Conservation (phyloP, 2,329 filamentous ascomycete species). For the Alternaria solani region DNA sequence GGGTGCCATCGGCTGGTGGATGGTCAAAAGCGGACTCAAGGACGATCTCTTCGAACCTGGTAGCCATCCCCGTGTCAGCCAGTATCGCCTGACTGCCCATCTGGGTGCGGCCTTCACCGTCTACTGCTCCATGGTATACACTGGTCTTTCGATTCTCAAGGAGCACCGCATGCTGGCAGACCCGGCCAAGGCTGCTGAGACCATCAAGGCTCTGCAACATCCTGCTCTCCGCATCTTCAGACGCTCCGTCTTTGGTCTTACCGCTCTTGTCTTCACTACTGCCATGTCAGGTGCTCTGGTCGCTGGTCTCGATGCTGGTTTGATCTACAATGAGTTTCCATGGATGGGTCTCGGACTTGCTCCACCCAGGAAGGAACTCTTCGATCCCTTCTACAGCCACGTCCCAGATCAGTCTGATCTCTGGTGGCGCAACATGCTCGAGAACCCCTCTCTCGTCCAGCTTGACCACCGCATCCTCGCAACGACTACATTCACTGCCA, state of each 20-base stretch:
- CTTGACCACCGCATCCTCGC: conserved; percentile 94
- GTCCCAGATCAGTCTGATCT: conserved; percentile 80
- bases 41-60: conserved; percentile 94
- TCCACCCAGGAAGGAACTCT: conserved; percentile 83
- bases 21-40: conserved; percentile 96
- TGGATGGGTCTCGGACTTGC: conserved; percentile 87
- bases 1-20: conserved; percentile 98
- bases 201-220: conserved; percentile 67
- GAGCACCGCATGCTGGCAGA: conserved; percentile 74
- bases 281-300: conserved; percentile 94
- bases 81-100: conserved; percentile 91
- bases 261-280: conserved; percentile 82
- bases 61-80: conserved; percentile 88
- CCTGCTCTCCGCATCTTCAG: conserved; percentile 78
- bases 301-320: conserved; percentile 90
- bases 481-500: conserved; percentile 82
- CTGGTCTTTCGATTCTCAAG: conserved; percentile 84
- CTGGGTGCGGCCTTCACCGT: conserved; percentile 89
- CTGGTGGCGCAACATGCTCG: conserved; percentile 96
- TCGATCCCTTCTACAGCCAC: conserved; percentile 84
- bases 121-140: conserved; percentile 93
- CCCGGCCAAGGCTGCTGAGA: conserved; percentile 67
- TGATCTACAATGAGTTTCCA: conserved; percentile 99
- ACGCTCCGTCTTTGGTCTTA: conserved; percentile 73
- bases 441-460: conserved; percentile 95